phyloP scores from a whole-genome alignment of 2,329 filamentous ascomycete genomes.

The Pestalotiopsis sp. region DNA sequence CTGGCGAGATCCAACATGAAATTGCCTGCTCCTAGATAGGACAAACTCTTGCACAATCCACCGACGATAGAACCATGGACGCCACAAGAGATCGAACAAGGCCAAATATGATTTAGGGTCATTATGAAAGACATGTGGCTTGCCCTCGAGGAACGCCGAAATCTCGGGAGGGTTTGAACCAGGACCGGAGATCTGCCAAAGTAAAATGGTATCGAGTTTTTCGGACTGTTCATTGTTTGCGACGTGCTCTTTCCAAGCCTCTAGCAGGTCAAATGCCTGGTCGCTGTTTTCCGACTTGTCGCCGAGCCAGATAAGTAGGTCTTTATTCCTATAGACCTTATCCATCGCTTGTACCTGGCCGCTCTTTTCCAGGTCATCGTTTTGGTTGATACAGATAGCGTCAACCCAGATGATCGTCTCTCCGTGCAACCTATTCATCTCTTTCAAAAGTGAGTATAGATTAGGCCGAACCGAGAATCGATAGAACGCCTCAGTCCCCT shows the following conservation, averaged over 20 bases:
- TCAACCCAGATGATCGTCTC: not conserved
- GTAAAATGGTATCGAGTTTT: not conserved
- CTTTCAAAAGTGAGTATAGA: not conserved
- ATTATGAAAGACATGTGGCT: no score
- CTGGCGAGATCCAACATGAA: not conserved
- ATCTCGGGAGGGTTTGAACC: no score
- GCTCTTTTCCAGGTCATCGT: not conserved
- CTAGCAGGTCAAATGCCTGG: not conserved
- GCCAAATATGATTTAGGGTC: not conserved
- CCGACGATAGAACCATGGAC: not conserved
- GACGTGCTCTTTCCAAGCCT: not conserved
- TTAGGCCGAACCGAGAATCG: not conserved
- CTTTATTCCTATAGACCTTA: not conserved
- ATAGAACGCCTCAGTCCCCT: not conserved
- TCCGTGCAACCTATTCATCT: not conserved
- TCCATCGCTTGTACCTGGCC: not conserved
- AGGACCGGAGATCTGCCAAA: not conserved
- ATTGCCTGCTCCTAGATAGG: not conserved
- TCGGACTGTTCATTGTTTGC: not conserved
- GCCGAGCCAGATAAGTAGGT: not conserved
- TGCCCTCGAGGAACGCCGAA: no score
- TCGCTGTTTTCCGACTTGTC: not conserved
- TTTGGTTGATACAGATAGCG: not conserved
- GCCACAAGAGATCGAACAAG: not conserved
- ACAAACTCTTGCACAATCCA: not conserved